phyloP scores from a whole-genome alignment of 2,329 filamentous ascomycete species.

The Coniochaeta sp. region DNA sequence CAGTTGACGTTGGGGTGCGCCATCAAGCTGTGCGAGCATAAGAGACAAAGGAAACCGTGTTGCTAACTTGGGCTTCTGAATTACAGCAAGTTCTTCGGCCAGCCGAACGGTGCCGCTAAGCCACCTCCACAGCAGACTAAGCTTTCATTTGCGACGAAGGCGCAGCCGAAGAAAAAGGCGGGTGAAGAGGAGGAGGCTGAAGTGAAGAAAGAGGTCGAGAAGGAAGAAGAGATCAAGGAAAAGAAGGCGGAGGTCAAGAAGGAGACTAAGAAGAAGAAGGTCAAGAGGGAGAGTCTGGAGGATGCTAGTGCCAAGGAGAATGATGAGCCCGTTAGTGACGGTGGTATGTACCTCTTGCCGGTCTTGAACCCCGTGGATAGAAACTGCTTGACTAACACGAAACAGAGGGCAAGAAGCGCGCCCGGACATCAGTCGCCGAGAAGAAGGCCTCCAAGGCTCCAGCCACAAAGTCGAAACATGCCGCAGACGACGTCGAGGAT shows the following conservation, averaged over 20 bases:
- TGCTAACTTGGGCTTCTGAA: constrained; percentile 9
- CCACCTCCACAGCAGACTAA: constrained; percentile 66
- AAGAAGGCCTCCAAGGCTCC: constrained; percentile 21
- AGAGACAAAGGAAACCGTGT: constrained; percentile 5
- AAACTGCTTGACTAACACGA: constrained; percentile 3
- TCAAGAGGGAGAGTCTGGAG: constrained; percentile 8
- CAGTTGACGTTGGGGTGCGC: constrained; percentile 70
- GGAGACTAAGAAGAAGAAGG: neutral
- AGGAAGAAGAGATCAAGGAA: constrained; percentile 3
- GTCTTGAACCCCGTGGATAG: neutral
- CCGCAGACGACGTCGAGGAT: constrained; percentile 44
- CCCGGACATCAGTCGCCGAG: constrained; percentile 17
- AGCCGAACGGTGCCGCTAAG: constrained; percentile 44
- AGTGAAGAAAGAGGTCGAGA: no score
- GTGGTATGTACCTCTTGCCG: constrained; percentile 12
- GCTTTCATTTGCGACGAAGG: constrained; percentile 64
- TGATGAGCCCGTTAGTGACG: neutral
- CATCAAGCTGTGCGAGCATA: constrained; percentile 1
- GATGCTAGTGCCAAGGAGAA: constrained; percentile 1
- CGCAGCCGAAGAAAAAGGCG: constrained; percentile 30
- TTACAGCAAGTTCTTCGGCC: constrained; percentile 77
- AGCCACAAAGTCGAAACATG: constrained; percentile 25
- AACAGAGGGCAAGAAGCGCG: constrained; percentile 40
- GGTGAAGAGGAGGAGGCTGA: no score
- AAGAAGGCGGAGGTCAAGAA: neutral